Percentiles rank a stretch among this genome's conserved stretches.
phyloP scores from a whole-genome alignment of 2,329 filamentous ascomycete species.

The Aspergillus brunneoviolaceus region DNA sequence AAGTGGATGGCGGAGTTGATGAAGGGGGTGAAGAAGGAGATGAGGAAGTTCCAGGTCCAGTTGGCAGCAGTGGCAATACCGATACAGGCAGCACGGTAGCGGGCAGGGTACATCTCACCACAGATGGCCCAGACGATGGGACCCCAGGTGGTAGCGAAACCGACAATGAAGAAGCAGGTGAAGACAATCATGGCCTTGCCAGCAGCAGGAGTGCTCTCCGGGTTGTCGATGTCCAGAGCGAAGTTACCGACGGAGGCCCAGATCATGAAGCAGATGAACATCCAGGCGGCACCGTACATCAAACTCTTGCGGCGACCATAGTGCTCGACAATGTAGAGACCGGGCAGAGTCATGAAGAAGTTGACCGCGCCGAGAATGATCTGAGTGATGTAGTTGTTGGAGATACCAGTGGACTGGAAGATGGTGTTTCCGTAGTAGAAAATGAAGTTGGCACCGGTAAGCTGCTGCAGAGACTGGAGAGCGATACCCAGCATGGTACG shows the following conservation, averaged over 20 bases:
- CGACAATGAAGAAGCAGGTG: slow-evolving; percentile 72
- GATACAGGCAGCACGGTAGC: slow-evolving; percentile 69
- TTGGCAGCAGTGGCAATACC: slow-evolving; percentile 75
- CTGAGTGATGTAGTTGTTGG: slow-evolving; percentile 65
- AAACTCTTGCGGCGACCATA: slow-evolving; percentile 68
- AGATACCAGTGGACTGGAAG: slow-evolving; percentile 65
- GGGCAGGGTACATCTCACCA: slow-evolving; percentile 47
- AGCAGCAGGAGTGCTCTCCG: slow-evolving; percentile 46
- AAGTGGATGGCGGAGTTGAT: slow-evolving; percentile 72
- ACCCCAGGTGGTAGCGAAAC: slow-evolving; percentile 70
- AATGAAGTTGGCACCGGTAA: slow-evolving; percentile 52
- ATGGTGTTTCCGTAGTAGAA: slow-evolving; percentile 59
- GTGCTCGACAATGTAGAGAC: slow-evolving; percentile 68
- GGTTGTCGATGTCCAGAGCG: slow-evolving; percentile 40
- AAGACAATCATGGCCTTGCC: slow-evolving; percentile 71
- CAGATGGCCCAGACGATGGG: slow-evolving; percentile 54
- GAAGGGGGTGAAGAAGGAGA: slow-evolving; percentile 78
- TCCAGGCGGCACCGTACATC: slow-evolving; percentile 66
- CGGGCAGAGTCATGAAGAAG: slow-evolving; percentile 65
- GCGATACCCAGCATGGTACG: slow-evolving; percentile 46
- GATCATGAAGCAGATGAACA: slow-evolving; percentile 60
- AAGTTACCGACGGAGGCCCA: slow-evolving; percentile 62
- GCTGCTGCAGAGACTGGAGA: slow-evolving; percentile 50
- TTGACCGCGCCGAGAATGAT: slow-evolving; percentile 70
- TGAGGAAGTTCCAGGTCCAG: slow-evolving; percentile 74